Conservation (phyloP, 2,329 filamentous ascomycete species). For the Pestalotiopsis sp. region DNA sequence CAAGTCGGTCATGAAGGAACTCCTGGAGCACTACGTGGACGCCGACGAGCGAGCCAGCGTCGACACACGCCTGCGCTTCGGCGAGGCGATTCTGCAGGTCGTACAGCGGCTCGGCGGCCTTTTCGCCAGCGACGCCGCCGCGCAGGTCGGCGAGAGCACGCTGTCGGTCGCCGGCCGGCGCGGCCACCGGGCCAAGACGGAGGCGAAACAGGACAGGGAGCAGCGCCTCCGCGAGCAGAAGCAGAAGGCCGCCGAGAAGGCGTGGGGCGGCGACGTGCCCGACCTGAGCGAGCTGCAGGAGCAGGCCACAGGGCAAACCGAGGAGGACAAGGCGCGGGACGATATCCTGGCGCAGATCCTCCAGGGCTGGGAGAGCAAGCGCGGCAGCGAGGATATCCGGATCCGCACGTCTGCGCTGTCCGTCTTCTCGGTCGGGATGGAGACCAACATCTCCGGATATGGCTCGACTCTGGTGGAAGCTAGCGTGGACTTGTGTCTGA, state of each 20-base stretch:
- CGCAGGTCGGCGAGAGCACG: conserved; percentile 56
- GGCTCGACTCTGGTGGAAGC: conserved; percentile 52
- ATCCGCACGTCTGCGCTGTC: conserved; percentile 70
- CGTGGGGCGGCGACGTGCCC: conserved; percentile 54
- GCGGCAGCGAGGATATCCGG: conserved; percentile 67
- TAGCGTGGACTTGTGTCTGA: conserved; percentile 62
- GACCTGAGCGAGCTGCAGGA: conserved; percentile 40
- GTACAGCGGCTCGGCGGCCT: conserved; percentile 60
- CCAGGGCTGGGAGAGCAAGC: conserved; percentile 65
- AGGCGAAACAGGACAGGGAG: conserved; percentile 53
- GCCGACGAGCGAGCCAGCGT: conserved; percentile 55
- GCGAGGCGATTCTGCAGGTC: conserved; percentile 65
- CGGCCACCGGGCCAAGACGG: conserved; percentile 59
- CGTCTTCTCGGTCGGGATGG: conserved; percentile 59
- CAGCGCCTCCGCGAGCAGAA: conserved; percentile 48
- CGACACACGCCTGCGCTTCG: conserved; percentile 67
- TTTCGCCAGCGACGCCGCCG: conserved; percentile 54
- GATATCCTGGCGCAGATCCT: conserved; percentile 60
- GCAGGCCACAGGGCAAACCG: conserved; percentile 3
- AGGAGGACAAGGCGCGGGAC: conserved; percentile 22
- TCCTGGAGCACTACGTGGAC: conserved; percentile 70
- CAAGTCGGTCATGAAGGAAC: conserved; percentile 58
- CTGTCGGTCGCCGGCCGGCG: conserved; percentile 65
- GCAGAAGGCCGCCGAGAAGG: conserved; percentile 50
- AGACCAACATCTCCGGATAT: conserved; percentile 59